Base-by-base conservation (phyloP, 2,329 filamentous ascomycete genomes). In the Sclerotinia sclerotiorum region DNA sequence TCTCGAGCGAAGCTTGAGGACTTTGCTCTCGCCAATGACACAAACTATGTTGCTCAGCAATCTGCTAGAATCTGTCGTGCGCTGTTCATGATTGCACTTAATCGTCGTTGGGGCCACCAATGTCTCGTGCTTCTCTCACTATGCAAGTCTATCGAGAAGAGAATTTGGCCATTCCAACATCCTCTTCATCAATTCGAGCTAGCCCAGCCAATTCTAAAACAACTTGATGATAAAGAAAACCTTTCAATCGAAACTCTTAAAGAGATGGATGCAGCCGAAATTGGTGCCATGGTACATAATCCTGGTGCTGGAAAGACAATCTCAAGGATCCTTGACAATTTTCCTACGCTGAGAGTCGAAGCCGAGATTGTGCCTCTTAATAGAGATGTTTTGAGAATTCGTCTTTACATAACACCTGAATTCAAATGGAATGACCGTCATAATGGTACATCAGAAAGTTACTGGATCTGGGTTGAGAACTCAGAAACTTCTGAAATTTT, bases 401-500 rank as follows among this genome's bases (percentile, higher is more conserved):
- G 91, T 76, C 86, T 99, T 0, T 92, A 85, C 74, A 85, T 99
- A 24, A 92, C 90, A 1, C 93, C 95, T 0, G 94, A 98, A 64
- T 99, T 99, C 77, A 84, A 84, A 49, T 99, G 95, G 95, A 97
- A 97, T 74, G 94, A 98, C 73, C 89, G 91, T 58, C 87, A 97
- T 69, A 94, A 99, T 76, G 96, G 96, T 24, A 93, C 89, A 3
- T 97, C 94, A 0, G 95, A 99, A 76, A 94, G 94, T 5, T 99
- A 96, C 81, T 99, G 96, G 86, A 90, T 99, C 69, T 99, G 95
- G 96, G 94, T 99, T 3, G 95, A 99, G 79, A 97, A 98, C 77
- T 97, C 94, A 0, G 95, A 98, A 75, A 97, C 94, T 0, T 94
- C 93, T 0, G 94, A 98, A 79, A 98, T 99, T 52, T 98, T 97